A percentile compares a stretch with the other conserved stretches of the same genome.
Conservation (phyloP, 345 rosid genomes). For the Hevea brasiliensis region DNA sequence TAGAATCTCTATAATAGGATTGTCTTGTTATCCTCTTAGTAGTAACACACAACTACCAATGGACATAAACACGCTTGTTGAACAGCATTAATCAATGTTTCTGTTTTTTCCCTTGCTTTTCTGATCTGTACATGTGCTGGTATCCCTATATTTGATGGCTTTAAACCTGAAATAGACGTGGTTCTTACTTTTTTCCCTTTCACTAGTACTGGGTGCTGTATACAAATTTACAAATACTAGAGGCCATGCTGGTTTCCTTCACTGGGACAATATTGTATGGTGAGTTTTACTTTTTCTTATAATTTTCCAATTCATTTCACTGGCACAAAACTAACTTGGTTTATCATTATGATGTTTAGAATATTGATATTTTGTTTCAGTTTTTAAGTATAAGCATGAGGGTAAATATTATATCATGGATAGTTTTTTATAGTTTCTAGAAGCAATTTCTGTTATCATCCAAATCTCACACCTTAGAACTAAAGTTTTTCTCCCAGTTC, state of each 20-base stretch:
- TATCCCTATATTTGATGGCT: background rate
- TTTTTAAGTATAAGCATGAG: background rate
- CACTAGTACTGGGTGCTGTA: conserved; percentile 62
- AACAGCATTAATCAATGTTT: too few relatives aligned
- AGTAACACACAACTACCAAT: too few relatives aligned
- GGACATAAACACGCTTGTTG: too few relatives aligned
- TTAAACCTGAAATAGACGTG: conserved; percentile 4
- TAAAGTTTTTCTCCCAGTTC: background rate
- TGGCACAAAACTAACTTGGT: background rate
- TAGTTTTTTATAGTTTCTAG: background rate
- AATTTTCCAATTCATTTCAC: background rate
- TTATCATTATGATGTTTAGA: background rate
- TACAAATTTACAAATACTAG: conserved; percentile 73
- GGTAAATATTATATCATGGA: background rate
- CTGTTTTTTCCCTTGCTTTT: too few relatives aligned
- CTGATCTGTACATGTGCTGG: too few relatives aligned
- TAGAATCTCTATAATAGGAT: too few relatives aligned
- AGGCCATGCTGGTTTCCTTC: conserved; percentile 81
- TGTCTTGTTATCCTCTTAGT: too few relatives aligned
- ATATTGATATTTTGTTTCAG: background rate
- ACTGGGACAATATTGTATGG: conserved; percentile 59
- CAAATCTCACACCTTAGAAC: too few relatives aligned
- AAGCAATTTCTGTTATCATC: background rate
- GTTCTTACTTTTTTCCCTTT: conserved; percentile 1
- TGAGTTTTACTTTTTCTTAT: conserved; percentile 27